Percentiles rank a stretch among this genome's conserved stretches.
Conservation (phyloP, 2,329 filamentous ascomycete species). For the Claviceps sp. region DNA sequence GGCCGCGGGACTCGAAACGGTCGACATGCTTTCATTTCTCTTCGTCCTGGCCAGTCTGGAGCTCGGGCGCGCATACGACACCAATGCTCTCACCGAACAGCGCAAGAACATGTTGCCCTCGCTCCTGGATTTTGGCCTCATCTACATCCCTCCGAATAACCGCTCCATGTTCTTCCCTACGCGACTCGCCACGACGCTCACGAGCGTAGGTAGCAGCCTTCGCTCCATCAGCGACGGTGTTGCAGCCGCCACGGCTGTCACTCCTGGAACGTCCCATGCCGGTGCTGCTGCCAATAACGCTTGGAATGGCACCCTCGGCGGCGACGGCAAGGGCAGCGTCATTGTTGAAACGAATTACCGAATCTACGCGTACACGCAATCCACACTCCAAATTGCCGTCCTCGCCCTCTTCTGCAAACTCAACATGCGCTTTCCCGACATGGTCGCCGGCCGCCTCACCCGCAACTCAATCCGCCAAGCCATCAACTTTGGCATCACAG, state of each 20-base stretch:
- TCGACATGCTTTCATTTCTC: conserved; percentile 90
- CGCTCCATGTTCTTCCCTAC: conserved; percentile 71
- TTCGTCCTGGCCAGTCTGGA: conserved; percentile 92
- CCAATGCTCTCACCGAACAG: conserved; percentile 64
- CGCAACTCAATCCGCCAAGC: conserved; percentile 79
- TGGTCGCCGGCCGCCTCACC: conserved; percentile 83
- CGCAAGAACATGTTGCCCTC: conserved; percentile 83
- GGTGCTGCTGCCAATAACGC: conserved; percentile 8
- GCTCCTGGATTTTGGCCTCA: conserved; percentile 81
- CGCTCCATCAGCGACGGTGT: conserved; percentile 57
- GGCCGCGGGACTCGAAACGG: conserved; percentile 62
- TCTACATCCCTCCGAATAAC: conserved; percentile 54
- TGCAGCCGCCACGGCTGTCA: conserved; percentile 46
- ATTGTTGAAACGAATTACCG: conserved; percentile 98
- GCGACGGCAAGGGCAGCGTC: conserved; percentile 61
- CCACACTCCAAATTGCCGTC: conserved; percentile 86
- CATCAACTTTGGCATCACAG: conserved; percentile 81
- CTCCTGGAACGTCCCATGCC: conserved; percentile 19
- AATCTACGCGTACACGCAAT: conserved; percentile 91
- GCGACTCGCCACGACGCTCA: conserved; percentile 84
- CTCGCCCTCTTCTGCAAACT: conserved; percentile 81
- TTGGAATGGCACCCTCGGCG: conserved; percentile 13
- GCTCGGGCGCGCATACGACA: conserved; percentile 82
- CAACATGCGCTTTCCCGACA: conserved; percentile 82
- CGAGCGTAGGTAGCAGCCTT: conserved; percentile 63